Evolutionary conservation across 768 basidiomycete genomes (phyloP), one percentile per base, ranked within the genome.

Genomic region (Clathrus columnatus): DNA sequence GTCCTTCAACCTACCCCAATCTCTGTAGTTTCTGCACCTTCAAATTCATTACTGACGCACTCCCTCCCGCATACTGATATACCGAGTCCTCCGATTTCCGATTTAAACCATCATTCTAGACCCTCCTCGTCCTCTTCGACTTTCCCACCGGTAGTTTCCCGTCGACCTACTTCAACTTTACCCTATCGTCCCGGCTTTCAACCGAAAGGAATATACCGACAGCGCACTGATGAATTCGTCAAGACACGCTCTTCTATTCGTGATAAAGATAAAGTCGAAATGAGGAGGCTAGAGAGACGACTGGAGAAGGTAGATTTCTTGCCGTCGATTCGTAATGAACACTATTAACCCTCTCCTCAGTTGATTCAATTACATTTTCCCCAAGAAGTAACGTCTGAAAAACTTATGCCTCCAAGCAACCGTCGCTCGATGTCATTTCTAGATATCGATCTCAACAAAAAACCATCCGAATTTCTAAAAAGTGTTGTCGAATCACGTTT

Each of bases 161-260:
- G 54, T 6, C 68, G 64, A 28, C 55, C 62, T 3, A 45, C 57
- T 4, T 81, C 84, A 0, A n/a, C n/a, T 2, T 36, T 36, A 11
- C 87, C 85, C 1, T 98, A 98, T 66, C 83, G 85, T 46, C 83
- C 90, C 2, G 91, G 92, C 1, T 99, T 97, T 66, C 95, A 99
- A 66, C 95, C 95, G 5, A 86, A 78, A 62, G 94, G 94, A 4
- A 81, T 92, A 4, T 85, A 81, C 65, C 73, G 84, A 11, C 82
- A 78, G 5, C 79, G 86, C 32, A 96, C 93, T 6, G 91, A 90
- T 53, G 87, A 91, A 52, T 97, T 91, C 62, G 55, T 83, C 4
- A 76, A 77, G 3, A 60, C 73, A 10, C 73, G 76, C 24, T 69
- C 64, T 18, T 59, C 56, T 26, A 67, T 56, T 41, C 69, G 72